Evolutionary conservation across 2,329 filamentous ascomycete species (phyloP), one percentile per base, ranked within the genome.

Genomic region (Dactylellina drechsleri): DNA sequence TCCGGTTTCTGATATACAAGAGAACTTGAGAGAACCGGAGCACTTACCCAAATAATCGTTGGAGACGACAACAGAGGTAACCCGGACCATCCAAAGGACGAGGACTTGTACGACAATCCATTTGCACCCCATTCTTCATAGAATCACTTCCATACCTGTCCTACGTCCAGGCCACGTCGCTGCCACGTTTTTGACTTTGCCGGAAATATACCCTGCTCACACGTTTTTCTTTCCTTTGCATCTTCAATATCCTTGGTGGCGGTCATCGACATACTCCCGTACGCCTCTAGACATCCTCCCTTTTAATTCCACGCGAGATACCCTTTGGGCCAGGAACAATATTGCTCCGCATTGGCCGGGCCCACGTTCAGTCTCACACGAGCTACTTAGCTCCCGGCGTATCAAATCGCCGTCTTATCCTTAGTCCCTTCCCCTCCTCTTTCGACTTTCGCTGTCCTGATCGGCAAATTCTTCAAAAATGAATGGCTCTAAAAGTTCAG

Each of bases 171-270:
- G 71, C 71, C 71, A 75, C 71, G 71, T 67, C 71, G 64, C 71
- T 68, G 71, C 71, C 71, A 75, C 71, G 71, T 75, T 75, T 75
- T 75, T 75, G 57, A 65, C 71, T 65, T 58, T 75, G 71, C 59
- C 64, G 59, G 71, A 75, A 75, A 66, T 56, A 59, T 62, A 64
- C 64, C 64, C 59, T 75, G 71, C 47, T 54, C 64, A 53, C 64
- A 75, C 71, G 71, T 75, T 75, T 74, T 61, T 54, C 31, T 18
- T 12, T 7, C 43, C 13, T 74, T 36, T 36, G 40, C 16, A 49
- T 10, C 15, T 52, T 50, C 40, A 41, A 45, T 49, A 45, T 66
- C n/a, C 56, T 62, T 70, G 64, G 67, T 57, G 60, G 31, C 53
- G 60, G 50, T 41, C 45, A 31, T 49, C 58, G 59, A 64, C 64